Base-by-base conservation (phyloP, 1,284 basidiomycete species). In the Austropuccinia psidii region DNA sequence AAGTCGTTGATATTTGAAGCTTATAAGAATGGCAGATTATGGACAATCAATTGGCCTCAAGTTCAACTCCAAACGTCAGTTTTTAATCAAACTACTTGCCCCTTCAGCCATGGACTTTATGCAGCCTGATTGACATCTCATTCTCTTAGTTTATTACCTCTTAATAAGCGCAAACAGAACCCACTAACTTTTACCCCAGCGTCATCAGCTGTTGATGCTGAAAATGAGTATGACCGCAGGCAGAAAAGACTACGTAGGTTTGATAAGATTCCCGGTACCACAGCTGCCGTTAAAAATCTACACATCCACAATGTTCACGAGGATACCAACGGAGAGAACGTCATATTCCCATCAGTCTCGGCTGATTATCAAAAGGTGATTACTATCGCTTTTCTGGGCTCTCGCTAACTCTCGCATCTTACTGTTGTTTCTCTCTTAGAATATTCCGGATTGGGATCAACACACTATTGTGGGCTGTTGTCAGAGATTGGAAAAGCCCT, bases 401-500 rank as follows among this genome's bases (percentile, higher is more conserved):
- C 37, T 2, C 41, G 11, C 27, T 1, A 31, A 29, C 45, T 35
- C 70, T 75, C 19, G 67, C 21, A 19, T 19, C 19, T 17, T 29
- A n/a, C 37, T n/a, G 57, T 21, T 31, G 37, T 24, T 2, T 35
- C n/a, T 11, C 13, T 43, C 57, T 24, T 79, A 94, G 93, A 94
- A 95, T 78, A 93, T 96, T 11, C 89, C 94, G 74, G 90, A 96
- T 81, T 98, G 96, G 96, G 95, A 98, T 83, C 87, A 87, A 69
- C 85, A 89, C 81, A 97, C 94, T 4, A 97, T 99, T 78, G 91
- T 96, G 61, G 96, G 96, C 67, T 93, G 90, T 31, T 90, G 86
- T 64, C 86, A 85, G 76, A 90, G 90, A 77, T 83, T 96, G 31
- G 97, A 98, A 84, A 98, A 98, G 83, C 90, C 93, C 75, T 99